A percentile compares a stretch with the other conserved stretches of the same genome.
Conservation (phyloP, 148 eudicot species). For the Rhododendron kiyosumense region DNA sequence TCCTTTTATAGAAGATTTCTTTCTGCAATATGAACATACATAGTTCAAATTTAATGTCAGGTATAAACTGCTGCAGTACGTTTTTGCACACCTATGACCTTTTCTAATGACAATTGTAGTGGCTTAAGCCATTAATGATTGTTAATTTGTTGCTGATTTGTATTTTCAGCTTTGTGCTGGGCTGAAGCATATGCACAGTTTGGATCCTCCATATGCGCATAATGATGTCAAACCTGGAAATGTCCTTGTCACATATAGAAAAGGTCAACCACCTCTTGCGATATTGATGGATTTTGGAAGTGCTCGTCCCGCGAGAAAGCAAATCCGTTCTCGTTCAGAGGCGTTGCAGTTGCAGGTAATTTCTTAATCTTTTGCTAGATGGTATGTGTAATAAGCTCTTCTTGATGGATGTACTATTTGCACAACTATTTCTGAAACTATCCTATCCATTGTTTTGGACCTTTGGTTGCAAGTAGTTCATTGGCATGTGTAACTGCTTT, state of each 20-base stretch:
- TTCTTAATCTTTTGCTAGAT: neutral
- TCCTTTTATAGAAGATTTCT: neutral
- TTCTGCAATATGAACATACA: neutral
- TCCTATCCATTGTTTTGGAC: neutral
- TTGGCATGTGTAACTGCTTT: slow-evolving; percentile 3
- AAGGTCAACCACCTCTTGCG: slow-evolving; percentile 79
- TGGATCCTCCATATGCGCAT: slow-evolving; percentile 91
- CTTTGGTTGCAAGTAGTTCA: neutral
- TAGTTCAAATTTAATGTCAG: neutral
- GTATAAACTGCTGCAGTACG: neutral
- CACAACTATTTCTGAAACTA: neutral
- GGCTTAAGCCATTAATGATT: neutral
- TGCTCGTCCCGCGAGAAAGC: slow-evolving; percentile 87
- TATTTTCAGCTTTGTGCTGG: slow-evolving; percentile 90
- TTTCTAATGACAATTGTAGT: neutral
- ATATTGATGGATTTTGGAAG: slow-evolving; percentile 94
- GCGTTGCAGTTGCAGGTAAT: slow-evolving; percentile 85
- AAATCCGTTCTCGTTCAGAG: slow-evolving; percentile 78
- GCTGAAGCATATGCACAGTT: slow-evolving; percentile 83
- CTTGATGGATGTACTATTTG: neutral
- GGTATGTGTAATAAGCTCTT: neutral
- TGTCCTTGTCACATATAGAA: slow-evolving; percentile 69
- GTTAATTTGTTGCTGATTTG: slow-evolving; percentile 1
- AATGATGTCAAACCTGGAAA: slow-evolving; percentile 97
- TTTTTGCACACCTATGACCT: neutral